Conservation (phyloP, 148 eudicot species). For the Chenopodium quinoa region DNA sequence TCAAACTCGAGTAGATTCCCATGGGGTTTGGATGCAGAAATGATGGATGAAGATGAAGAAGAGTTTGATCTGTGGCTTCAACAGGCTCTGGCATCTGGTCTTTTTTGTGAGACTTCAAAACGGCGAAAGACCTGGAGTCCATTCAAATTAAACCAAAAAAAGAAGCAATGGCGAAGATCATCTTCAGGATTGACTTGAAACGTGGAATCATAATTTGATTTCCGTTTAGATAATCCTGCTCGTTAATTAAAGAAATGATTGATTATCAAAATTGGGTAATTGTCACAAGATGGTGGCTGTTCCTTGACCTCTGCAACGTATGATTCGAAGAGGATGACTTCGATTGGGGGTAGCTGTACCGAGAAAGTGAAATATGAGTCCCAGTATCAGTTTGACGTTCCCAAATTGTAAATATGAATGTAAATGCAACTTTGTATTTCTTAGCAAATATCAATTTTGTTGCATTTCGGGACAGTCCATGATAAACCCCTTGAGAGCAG, state of each 20-base stretch:
- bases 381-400: constrained; percentile 15
- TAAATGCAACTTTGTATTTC: constrained; percentile 12
- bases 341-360: neutral
- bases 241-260: constrained; percentile 14
- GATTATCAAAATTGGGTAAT: constrained; percentile 15
- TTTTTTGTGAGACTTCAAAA: constrained; percentile 81
- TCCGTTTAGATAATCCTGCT: neutral
- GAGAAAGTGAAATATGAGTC: neutral
- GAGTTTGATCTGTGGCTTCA: constrained; percentile 90
- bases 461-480: constrained; percentile 8
- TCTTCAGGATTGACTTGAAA: constrained; percentile 51
- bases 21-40: constrained; percentile 91
- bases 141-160: constrained; percentile 71
- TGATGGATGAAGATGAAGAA: constrained; percentile 87
- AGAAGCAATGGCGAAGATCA: constrained; percentile 71
- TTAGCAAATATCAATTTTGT: constrained; percentile 15
- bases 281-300: neutral
- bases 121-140: constrained; percentile 97
- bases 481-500: neutral
- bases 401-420: constrained; percentile 28
- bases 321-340: constrained; percentile 13
- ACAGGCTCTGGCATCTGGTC: constrained; percentile 91
- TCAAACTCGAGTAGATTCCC: constrained; percentile 86
- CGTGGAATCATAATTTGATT: neutral
- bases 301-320: constrained; percentile 13